Evolutionary conservation across 371 early-diverging fungal genomes (phyloP).

Genomic region (Coemansia sp.): DNA sequence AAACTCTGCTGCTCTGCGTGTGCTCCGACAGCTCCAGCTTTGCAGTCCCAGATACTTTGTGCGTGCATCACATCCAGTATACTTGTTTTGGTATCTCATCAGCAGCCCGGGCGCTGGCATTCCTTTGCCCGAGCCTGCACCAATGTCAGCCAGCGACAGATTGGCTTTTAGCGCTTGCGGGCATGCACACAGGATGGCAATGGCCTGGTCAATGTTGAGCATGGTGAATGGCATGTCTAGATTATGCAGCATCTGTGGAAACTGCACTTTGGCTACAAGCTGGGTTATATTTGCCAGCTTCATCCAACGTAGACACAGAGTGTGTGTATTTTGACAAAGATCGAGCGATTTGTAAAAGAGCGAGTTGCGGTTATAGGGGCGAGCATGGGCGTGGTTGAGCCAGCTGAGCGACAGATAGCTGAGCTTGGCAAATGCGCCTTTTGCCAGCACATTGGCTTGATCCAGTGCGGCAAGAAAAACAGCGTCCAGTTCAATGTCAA

Average conservation of each 20-base stretch:
- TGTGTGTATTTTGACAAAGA: background rate
- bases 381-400: background rate
- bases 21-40: background rate
- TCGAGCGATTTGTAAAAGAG: no score
- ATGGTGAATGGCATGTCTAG: background rate
- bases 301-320: background rate
- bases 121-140: background rate
- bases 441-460: background rate
- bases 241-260: background rate
- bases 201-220: conserved; percentile 2
- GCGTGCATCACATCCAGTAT: background rate
- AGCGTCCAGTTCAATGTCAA: background rate
- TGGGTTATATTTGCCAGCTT: background rate
- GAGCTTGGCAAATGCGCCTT: background rate
- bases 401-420: background rate
- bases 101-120: background rate
- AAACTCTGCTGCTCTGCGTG: background rate
- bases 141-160: background rate
- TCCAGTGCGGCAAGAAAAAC: background rate
- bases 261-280: background rate
- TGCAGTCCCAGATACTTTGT: background rate
- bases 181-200: background rate
- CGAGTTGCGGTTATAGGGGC: background rate
- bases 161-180: background rate
- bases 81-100: background rate